Percentiles rank a stretch among this genome's conserved stretches.
Evolutionary conservation across 176 grass and related monocot species (phyloP).

Genomic region (Urochloa ruziziensis): DNA sequence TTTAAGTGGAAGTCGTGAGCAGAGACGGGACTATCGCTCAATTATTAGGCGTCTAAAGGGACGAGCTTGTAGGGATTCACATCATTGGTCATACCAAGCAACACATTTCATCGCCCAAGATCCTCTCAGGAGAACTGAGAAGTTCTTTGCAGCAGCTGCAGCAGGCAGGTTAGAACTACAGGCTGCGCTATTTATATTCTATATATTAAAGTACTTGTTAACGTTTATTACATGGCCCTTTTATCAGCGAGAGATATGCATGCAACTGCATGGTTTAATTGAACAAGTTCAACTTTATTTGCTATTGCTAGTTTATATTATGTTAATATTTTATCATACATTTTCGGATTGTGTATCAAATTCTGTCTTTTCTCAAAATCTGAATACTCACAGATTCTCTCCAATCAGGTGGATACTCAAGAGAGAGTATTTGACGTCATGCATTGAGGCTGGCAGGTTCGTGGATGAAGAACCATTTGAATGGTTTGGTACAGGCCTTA

Average conservation of each 20-base stretch:
- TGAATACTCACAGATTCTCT: neutral
- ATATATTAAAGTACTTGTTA: neutral
- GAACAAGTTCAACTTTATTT: neutral
- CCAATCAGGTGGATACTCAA: constrained; percentile 88
- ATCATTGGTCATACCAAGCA: constrained; percentile 87
- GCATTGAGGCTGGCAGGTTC: constrained; percentile 66
- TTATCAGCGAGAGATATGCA: neutral
- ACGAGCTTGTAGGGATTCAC: constrained; percentile 77
- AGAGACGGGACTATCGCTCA: constrained; percentile 60
- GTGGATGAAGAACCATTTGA: constrained; percentile 77
- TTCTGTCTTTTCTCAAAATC: neutral
- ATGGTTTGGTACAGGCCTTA: constrained; percentile 60
- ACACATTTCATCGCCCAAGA: constrained; percentile 77
- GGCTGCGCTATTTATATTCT: neutral
- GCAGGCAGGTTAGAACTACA: constrained; percentile 60
- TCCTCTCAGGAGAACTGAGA: constrained; percentile 78
- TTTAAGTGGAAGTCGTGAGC: constrained; percentile 65
- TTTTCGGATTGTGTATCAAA: neutral
- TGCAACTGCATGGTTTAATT: neutral
- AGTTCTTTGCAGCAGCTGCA: constrained; percentile 91
- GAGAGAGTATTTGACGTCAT: constrained; percentile 65
- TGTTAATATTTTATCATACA: neutral
- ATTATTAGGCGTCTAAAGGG: constrained; percentile 62
- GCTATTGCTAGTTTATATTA: neutral
- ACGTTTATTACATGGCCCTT: neutral